These are phyloP conservation scores for Solanum tarapatanum DNA, from an alignment of 257 asterid species.

Conservation along the genomic window DNA sequence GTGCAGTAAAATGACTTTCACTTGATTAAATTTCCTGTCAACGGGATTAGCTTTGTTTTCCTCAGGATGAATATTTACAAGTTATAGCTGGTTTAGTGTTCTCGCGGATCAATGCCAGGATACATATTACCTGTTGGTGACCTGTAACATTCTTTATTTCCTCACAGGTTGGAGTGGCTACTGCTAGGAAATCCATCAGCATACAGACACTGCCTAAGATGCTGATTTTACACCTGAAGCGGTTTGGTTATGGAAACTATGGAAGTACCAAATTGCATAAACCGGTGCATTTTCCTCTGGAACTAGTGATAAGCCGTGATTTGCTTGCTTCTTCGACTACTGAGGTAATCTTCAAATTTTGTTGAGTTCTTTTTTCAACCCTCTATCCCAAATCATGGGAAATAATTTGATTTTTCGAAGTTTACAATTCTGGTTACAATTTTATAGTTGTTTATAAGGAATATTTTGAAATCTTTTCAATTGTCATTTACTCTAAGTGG, in stretches of 20 bases:
- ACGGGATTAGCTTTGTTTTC: not conserved
- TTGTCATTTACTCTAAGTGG: not conserved
- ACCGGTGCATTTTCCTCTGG: conserved; percentile 65
- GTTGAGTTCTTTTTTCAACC: not conserved
- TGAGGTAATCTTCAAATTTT: conserved; percentile 39
- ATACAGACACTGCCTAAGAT: conserved; percentile 70
- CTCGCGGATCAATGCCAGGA: not conserved
- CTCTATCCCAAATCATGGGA: not conserved
- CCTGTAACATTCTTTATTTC: not conserved
- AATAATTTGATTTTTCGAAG: not conserved
- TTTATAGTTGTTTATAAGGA: not conserved
- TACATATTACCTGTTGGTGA: not conserved
- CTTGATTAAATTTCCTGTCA: not conserved
- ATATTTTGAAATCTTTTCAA: not conserved
- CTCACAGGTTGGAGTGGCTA: conserved; percentile 54
- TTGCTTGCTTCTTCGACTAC: conserved; percentile 50
- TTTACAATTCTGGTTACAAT: not conserved
- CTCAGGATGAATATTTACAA: not conserved
- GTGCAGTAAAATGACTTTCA: not conserved
- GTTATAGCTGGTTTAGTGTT: not conserved
- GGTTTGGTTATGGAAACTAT: conserved; percentile 55
- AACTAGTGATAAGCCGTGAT: conserved; percentile 60
- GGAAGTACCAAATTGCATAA: conserved; percentile 90
- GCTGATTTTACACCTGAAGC: conserved; percentile 82
- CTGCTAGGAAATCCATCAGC: conserved; percentile 66